Evolutionary conservation across 106 monocot genomes (phyloP).

Genomic region (Posidonia australis): DNA sequence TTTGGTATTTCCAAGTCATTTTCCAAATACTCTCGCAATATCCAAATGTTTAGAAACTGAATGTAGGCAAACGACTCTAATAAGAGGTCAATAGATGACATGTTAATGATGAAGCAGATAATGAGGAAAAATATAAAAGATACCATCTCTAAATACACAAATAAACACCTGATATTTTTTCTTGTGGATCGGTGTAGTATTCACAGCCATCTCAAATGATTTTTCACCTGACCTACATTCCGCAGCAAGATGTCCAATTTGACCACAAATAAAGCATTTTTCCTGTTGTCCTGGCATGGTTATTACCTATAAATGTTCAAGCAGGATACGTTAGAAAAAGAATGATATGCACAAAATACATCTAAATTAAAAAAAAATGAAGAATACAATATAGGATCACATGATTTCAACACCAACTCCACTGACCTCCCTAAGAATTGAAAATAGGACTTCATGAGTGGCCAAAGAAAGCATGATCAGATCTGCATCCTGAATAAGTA

Average conservation of each 20-base stretch:
- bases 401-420: background rate
- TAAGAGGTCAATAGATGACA: background rate
- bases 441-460: slow-evolving; percentile 92
- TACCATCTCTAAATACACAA: background rate
- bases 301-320: slow-evolving; percentile 55
- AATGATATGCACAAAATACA: background rate
- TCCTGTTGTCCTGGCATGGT: slow-evolving; percentile 87
- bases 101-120: background rate
- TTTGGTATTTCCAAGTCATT: slow-evolving; percentile 62
- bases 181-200: slow-evolving; percentile 74
- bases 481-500: slow-evolving; percentile 78
- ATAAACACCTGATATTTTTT: slow-evolving; percentile 86
- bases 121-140: slow-evolving; percentile 1
- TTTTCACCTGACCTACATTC: slow-evolving; percentile 51
- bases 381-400: background rate
- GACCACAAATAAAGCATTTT: slow-evolving; percentile 91
- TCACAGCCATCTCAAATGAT: slow-evolving; percentile 27
- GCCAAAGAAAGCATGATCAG: slow-evolving; percentile 92
- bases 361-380: background rate
- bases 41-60: slow-evolving; percentile 91
- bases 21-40: slow-evolving; percentile 86
- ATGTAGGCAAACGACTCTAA: background rate
- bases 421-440: slow-evolving; percentile 88
- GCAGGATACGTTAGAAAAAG: background rate
- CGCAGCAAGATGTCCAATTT: slow-evolving; percentile 86